Evolutionary conservation across 2,329 filamentous ascomycete species (phyloP), one percentile per base, ranked within the genome.

Genomic region (Phyllosticta ampelicida): DNA sequence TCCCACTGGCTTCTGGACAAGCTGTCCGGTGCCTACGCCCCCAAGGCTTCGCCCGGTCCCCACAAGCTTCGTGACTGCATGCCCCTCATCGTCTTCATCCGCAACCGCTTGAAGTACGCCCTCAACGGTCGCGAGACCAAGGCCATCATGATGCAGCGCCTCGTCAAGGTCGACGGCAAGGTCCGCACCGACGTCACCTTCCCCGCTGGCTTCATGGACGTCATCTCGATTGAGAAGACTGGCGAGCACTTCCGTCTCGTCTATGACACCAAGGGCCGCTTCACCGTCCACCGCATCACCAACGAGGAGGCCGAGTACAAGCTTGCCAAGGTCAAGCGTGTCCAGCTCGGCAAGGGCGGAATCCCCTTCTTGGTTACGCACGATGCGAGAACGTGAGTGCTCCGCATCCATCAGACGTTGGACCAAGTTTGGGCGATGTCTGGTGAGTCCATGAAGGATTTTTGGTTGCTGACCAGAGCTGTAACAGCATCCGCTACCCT

Each of bases 331-430:
- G 94, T 99, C 83, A 96, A 96, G 89, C 88, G 92, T 74, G 94
- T 99, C 65, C 94, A 99, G 84, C 86, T 99, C 73, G 94, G 94
- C 84, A 92, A 90, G 80, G 95, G 94, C 81, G 94, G 91, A 83
- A 95, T 99, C 86, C 94, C 94, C 95, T 99, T 96, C 91, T 96
- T 97, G 90, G 94, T 99, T 89, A 99, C 94, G 91, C 94, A 99
- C 89, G 94, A 99, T 94, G 94, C 94, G 82, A 88, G 94, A 90
- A 99, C 94, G 92, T 99, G 84, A 96, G 92, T 44, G 87, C 84
- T 87, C 84, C 80, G 88, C 87, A 90, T 96, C 91, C 94, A 91
- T 96, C 92, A 96, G 92, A 86, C 92, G 92, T 96, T 96, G 92
- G 90, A 92, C 89, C 90, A 95, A 94, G 89, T 83, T 96, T 94